Percentiles rank a stretch among this genome's conserved stretches.
phyloP scores from a whole-genome alignment of 192 early-diverging fungal species.

The Entomortierella lignicola region DNA sequence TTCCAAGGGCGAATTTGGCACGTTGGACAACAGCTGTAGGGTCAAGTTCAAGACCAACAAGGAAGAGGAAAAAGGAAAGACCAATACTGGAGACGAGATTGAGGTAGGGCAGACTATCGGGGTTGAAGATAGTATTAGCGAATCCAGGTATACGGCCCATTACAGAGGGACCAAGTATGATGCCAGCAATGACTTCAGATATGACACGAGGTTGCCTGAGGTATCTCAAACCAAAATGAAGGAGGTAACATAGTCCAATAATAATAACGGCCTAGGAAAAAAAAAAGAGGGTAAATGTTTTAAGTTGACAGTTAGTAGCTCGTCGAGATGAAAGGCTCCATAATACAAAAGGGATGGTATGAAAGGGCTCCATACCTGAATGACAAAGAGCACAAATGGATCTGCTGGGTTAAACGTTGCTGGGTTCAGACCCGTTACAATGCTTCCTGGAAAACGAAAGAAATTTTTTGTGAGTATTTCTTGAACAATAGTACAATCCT shows the following conservation, averaged over 20 bases:
- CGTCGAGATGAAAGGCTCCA: no score
- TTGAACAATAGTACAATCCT: background rate
- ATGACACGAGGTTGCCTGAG: constrained; percentile 89
- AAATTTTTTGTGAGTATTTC: background rate
- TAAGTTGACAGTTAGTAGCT: background rate
- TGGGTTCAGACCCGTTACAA: constrained; percentile 77
- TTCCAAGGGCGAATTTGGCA: constrained; percentile 63
- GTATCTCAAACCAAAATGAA: constrained; percentile 69
- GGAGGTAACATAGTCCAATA: constrained; percentile 73
- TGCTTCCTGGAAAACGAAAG: constrained; percentile 41
- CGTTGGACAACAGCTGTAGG: constrained; percentile 66
- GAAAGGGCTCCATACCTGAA: constrained; percentile 66
- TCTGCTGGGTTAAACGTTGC: constrained; percentile 60
- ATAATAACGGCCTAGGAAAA: constrained; percentile 68
- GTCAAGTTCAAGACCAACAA: constrained; percentile 90
- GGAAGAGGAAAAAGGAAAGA: constrained; percentile 89
- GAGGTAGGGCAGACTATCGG: constrained; percentile 73
- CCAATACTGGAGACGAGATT: constrained; percentile 89
- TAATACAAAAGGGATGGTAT: no score
- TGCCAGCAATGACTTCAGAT: constrained; percentile 91
- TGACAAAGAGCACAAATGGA: constrained; percentile 80
- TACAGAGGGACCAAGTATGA: constrained; percentile 88
- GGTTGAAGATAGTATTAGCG: constrained; percentile 77
- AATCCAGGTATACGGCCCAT: constrained; percentile 81
- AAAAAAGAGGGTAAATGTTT: no score